Evolutionary conservation across 2,329 filamentous ascomycete species (phyloP), one percentile per base, ranked within the genome.

Genomic region (Fusarium sp.): DNA sequence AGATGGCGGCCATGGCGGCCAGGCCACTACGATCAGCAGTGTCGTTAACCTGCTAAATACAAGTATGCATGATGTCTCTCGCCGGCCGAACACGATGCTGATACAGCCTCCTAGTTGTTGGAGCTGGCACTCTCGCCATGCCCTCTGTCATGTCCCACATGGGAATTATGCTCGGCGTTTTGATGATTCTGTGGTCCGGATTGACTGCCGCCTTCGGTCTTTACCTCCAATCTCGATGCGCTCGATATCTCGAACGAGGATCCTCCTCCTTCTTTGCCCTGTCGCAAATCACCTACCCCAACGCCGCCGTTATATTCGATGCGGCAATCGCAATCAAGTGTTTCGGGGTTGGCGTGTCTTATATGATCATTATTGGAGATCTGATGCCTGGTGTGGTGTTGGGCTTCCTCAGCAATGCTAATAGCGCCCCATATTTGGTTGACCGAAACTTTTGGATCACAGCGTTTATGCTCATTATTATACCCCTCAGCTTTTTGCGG

Each of bases 401-500:
- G 58, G 95, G 93, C 5, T 94, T 99, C 75, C 85, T 87, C 59
- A 82, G 84, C 43, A 84, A 85, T 17, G 84, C 82, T 15, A 82
- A 85, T 3, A 79, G 70, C 25, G 71, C 89, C 39, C 84, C 87
- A 2, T 98, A 94, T 71, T 78, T 98, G 62, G 83, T 94, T 38
- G 93, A 98, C 72, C 86, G 95, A 46, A 90, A 95, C 73, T 99
- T 99, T 74, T 99, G 95, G 95, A 91, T 99, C 60, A 98, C 95
- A 2, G 93, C 88, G 2, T 99, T 99, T 73, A 97, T 99, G 93
- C 84, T 97, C 62, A 84, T 96, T 61, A 91, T 99, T 66, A 98
- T 99, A 64, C 95, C 95, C 5, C 81, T 99, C 53, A 96, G 93
- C 50, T 99, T 98, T 71, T 80, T 99, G 33, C 88, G 93, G 61